These are phyloP conservation scores for Elaeis guineensis DNA, from an alignment of 176 grass and related monocot genomes.

Conservation along the genomic window DNA sequence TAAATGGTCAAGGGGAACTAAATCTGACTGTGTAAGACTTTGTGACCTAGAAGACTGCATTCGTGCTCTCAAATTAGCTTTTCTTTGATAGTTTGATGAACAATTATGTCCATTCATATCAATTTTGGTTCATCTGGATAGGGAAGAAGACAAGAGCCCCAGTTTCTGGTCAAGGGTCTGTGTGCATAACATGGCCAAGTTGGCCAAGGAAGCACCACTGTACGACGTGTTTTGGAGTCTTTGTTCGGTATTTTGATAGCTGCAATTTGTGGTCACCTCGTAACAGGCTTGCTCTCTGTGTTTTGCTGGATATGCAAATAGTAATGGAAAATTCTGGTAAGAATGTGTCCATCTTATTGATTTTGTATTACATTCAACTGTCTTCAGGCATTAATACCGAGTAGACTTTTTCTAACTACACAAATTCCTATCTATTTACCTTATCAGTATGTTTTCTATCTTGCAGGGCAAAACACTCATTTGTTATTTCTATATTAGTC, in stretches of 20 bases:
- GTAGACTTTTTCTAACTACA: no score
- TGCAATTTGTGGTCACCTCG: constrained; percentile 72
- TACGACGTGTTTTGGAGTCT: constrained; percentile 78
- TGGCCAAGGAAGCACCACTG: constrained; percentile 84
- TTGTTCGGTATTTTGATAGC: constrained; percentile 92
- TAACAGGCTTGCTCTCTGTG: constrained; percentile 64
- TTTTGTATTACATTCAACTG: background rate
- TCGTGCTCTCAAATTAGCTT: no score
- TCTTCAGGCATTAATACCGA: no score
- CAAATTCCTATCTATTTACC: no score
- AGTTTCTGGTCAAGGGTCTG: constrained; percentile 96
- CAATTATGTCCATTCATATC: constrained; percentile 21
- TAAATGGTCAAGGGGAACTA: constrained; percentile 18
- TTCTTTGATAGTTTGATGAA: no score
- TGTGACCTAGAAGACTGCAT: background rate
- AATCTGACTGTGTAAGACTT: constrained; percentile 35
- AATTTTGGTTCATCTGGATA: constrained; percentile 27
- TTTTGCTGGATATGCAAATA: constrained; percentile 83
- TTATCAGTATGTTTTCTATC: background rate
- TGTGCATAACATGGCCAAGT: constrained; percentile 92
- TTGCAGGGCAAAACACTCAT: constrained; percentile 81
- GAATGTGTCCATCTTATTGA: constrained; percentile 20
- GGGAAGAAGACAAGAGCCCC: constrained; percentile 65
- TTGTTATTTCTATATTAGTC: constrained; percentile 74
- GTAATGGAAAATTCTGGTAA: constrained; percentile 88